These are phyloP conservation scores for Otatea glauca DNA, from an alignment of 176 grass and related monocot genomes.

Conservation along the genomic window DNA sequence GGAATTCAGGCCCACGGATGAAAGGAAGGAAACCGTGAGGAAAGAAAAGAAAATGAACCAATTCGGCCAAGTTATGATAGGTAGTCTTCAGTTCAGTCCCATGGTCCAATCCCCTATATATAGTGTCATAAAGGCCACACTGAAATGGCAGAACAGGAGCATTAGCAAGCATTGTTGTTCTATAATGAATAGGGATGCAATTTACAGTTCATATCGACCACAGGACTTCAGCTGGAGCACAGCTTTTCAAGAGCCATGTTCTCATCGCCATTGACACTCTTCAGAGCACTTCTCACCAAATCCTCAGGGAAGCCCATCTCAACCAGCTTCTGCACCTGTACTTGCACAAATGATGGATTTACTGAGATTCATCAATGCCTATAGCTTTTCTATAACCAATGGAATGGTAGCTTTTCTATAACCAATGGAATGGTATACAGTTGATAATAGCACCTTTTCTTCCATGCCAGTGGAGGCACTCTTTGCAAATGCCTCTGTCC, in stretches of 20 bases:
- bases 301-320: slow-evolving; percentile 99
- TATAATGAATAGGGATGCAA: slow-evolving; percentile 43
- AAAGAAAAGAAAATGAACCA: background rate
- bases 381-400: background rate
- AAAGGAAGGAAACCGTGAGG: background rate
- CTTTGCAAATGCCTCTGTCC: slow-evolving; percentile 95
- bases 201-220: slow-evolving; percentile 50
- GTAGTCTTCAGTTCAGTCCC: slow-evolving; percentile 17
- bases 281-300: slow-evolving; percentile 76
- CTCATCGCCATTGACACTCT: slow-evolving; percentile 90
- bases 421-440: background rate
- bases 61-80: slow-evolving; percentile 29
- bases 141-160: slow-evolving; percentile 35
- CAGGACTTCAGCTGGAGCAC: slow-evolving; percentile 61
- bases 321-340: slow-evolving; percentile 83
- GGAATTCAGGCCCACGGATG: background rate
- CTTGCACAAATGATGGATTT: slow-evolving; percentile 16
- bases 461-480: slow-evolving; percentile 74
- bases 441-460: slow-evolving; percentile 67
- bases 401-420: background rate
- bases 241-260: slow-evolving; percentile 94
- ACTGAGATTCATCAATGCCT: background rate
- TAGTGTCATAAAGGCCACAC: slow-evolving; percentile 44
- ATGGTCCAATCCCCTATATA: slow-evolving; percentile 41
- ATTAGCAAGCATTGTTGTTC: slow-evolving; percentile 38